These are phyloP conservation scores for Linum tenue DNA, from an alignment of 345 rosid species.

Conservation along the genomic window DNA sequence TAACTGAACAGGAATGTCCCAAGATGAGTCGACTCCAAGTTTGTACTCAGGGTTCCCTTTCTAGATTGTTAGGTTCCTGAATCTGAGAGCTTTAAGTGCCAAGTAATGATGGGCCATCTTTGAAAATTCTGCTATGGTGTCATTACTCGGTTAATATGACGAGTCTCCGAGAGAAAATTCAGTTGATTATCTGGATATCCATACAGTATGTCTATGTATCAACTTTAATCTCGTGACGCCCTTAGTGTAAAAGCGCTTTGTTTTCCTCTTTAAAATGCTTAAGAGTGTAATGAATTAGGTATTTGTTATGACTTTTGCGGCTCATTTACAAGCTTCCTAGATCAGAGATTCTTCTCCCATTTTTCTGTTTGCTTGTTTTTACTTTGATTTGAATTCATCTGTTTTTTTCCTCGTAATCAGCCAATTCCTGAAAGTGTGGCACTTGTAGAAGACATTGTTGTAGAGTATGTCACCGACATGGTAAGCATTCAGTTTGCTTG, in stretches of 20 bases:
- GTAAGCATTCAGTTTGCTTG: conserved; percentile 27
- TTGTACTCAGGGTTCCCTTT: too few species aligned
- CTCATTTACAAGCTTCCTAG: too few species aligned
- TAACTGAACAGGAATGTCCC: neutral
- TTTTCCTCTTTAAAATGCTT: too few species aligned
- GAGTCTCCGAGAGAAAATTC: neutral
- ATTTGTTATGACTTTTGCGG: too few species aligned
- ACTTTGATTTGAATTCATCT: neutral
- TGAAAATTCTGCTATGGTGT: neutral
- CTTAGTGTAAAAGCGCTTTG: too few species aligned
- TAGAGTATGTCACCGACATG: conserved; percentile 84
- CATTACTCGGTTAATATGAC: neutral
- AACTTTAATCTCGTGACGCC: too few species aligned
- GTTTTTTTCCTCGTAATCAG: conserved; percentile 26
- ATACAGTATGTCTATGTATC: too few species aligned
- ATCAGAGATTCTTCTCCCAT: too few species aligned
- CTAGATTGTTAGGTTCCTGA: neutral
- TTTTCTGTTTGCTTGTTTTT: too few species aligned
- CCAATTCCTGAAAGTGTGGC: conserved; percentile 92
- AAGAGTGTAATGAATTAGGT: too few species aligned
- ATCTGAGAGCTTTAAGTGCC: neutral
- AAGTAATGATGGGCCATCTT: neutral
- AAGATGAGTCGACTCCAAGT: neutral
- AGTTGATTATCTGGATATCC: neutral
- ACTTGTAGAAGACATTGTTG: conserved; percentile 84